phyloP scores from a whole-genome alignment of 2,329 filamentous ascomycete species.

The Parastagonospora avenae region DNA sequence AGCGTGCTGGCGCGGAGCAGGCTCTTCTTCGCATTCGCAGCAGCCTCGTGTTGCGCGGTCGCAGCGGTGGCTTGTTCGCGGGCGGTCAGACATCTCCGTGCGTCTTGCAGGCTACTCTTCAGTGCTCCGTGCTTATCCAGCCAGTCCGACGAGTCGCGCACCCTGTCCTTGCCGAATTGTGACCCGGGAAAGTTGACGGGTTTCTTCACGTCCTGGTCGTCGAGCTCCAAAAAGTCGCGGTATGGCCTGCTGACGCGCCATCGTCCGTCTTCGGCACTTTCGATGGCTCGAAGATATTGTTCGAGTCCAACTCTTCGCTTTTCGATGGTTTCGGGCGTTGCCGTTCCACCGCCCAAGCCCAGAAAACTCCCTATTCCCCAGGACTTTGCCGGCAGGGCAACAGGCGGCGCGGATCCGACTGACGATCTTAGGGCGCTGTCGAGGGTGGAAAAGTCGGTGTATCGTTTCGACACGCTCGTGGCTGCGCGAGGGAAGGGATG shows the following conservation, averaged over 20 bases:
- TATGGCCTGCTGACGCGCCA: conserved; percentile 78
- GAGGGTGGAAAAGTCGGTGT: conserved; percentile 76
- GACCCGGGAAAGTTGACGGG: conserved; percentile 28
- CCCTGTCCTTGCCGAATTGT: conserved; percentile 46
- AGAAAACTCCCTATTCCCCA: conserved; percentile 67
- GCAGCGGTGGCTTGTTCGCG: conserved; percentile 67
- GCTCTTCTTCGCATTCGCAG: conserved; percentile 74
- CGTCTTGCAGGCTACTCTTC: conserved; percentile 72
- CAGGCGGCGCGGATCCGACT: conserved; percentile 68
- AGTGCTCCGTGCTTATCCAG: conserved; percentile 76
- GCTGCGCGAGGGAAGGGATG: conserved; percentile 77
- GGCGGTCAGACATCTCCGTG: conserved; percentile 67
- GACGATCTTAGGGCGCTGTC: conserved; percentile 66
- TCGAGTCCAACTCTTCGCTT: conserved; percentile 72
- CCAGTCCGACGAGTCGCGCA: conserved; percentile 66
- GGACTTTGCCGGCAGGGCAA: conserved; percentile 71
- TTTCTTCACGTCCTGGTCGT: conserved; percentile 27
- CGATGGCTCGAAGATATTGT: conserved; percentile 72
- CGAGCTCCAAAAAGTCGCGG: conserved; percentile 73
- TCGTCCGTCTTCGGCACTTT: conserved; percentile 72
- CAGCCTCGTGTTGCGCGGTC: conserved; percentile 69
- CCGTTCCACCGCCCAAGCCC: conserved; percentile 59
- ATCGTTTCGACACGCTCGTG: conserved; percentile 78
- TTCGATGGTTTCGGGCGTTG: conserved; percentile 72
- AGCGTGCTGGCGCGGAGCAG: conserved; percentile 71